Conservation (phyloP, 2,329 filamentous ascomycete genomes). For the Cucurbitaria berberidis region DNA sequence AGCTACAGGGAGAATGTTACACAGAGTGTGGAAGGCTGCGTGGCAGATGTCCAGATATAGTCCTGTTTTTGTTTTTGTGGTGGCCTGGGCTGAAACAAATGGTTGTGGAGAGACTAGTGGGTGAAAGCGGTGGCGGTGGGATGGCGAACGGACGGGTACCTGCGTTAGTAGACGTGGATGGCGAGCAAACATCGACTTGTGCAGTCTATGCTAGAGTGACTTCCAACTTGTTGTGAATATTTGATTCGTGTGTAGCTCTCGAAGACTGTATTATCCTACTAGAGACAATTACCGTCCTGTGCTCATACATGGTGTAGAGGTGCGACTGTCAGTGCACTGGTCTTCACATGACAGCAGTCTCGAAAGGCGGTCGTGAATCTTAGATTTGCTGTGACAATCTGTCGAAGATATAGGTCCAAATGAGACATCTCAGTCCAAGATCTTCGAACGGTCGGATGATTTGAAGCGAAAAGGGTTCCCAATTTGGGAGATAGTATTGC, state of each 20-base stretch:
- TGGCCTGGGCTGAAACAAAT: conserved; percentile 33
- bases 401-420: not conserved
- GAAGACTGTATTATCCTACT: not conserved
- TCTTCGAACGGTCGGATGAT: not conserved
- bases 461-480: not conserved
- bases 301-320: too few relatives aligned
- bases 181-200: conserved; percentile 9
- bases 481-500: not conserved
- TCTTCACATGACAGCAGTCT: not conserved
- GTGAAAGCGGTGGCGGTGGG: conserved; percentile 8
- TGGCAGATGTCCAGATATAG: conserved; percentile 32
- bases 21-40: conserved; percentile 17
- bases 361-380: not conserved
- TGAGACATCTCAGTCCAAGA: not conserved
- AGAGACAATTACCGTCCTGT: not conserved
- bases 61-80: conserved; percentile 8
- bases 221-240: too few relatives aligned
- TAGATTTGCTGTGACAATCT: not conserved
- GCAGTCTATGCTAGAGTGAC: not conserved
- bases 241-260: not conserved
- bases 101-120: conserved; percentile 12
- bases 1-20: conserved; percentile 23
- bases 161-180: conserved; percentile 2
- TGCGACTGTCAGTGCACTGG: not conserved
- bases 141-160: conserved; percentile 12